Evolutionary conservation across 257 asterid species (phyloP), one percentile per base, ranked within the genome.

Genomic region (Solanum virginianum): DNA sequence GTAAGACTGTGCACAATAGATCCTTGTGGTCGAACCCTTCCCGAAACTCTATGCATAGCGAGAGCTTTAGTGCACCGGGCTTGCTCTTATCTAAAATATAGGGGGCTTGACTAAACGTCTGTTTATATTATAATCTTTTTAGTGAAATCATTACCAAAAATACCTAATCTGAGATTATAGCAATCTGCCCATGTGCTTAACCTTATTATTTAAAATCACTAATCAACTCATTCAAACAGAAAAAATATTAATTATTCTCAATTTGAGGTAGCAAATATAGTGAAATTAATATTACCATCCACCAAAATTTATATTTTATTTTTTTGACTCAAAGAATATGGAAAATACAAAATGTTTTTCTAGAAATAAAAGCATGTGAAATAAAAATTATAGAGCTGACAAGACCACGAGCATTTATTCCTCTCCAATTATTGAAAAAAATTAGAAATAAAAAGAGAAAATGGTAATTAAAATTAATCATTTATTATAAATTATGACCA

Each of bases 131-230:
- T n/a, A 16, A 51, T 49, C 53, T 17, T 84, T 81, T n/a, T 70
- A 39, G 6, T 85, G 82, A 83, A 77, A 85, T 87, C 80, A 87
- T 85, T 80, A 43, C 80, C 17, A 16, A 63, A 80, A 83, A 75
- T 51, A 80, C 79, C 75, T 80, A 84, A 32, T 51, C 70, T 55
- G n/a, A 26, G 83, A 68, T 80, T 70, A 49, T 32, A 54, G 7
- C 72, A 81, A 84, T 82, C 87, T 68, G 16, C 83, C 80, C 89
- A 85, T 82, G 89, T 87, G 88, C 86, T 81, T 12, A 84, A 68
- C n/a, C 53, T 60, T 65, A 47, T 83, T 71, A 83, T 47, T 47
- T 13, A 82, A 74, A 83, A 63, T 66, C 51, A 68, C 65, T 69
- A 36, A 70, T 59, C n/a, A 36, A 36, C 79, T 69, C 51, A 6